Conservation (phyloP, 129 eudicot species). For the Daucus carota region DNA sequence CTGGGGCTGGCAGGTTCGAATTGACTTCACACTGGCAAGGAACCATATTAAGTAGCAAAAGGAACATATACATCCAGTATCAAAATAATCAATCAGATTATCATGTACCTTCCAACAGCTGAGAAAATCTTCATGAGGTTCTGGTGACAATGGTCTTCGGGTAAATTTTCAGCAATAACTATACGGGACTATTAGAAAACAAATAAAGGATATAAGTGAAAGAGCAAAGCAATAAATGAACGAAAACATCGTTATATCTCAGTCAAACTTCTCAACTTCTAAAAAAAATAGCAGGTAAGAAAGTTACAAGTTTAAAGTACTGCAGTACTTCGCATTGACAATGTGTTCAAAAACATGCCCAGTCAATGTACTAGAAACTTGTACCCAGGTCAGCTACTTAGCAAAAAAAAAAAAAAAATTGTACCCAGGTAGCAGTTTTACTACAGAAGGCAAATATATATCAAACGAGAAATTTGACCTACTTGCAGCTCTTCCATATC, state of each 20-base stretch:
- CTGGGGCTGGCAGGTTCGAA: constrained; percentile 97
- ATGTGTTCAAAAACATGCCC: too few species aligned
- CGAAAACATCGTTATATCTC: neutral
- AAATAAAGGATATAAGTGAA: neutral
- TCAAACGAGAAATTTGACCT: constrained; percentile 15
- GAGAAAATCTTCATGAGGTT: constrained; percentile 92
- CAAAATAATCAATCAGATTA: neutral
- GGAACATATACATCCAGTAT: constrained; percentile 7
- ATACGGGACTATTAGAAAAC: constrained; percentile 56
- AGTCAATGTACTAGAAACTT: neutral
- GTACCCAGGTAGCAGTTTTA: neutral
- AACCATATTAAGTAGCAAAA: constrained; percentile 2
- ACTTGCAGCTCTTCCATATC: constrained; percentile 93
- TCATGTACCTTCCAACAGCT: constrained; percentile 76
- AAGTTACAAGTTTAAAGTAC: neutral
- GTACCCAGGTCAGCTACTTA: too few species aligned
- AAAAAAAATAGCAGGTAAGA: neutral
- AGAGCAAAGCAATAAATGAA: neutral
- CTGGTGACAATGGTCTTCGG: constrained; percentile 92
- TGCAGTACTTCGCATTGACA: neutral
- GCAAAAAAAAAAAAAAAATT: too few species aligned
- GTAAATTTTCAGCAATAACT: constrained; percentile 87
- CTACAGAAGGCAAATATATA: neutral
- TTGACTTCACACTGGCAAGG: constrained; percentile 71
- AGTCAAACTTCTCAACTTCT: neutral